phyloP scores from a whole-genome alignment of 352 stramenopile genomes.

The Phytophthora sansomeana region DNA sequence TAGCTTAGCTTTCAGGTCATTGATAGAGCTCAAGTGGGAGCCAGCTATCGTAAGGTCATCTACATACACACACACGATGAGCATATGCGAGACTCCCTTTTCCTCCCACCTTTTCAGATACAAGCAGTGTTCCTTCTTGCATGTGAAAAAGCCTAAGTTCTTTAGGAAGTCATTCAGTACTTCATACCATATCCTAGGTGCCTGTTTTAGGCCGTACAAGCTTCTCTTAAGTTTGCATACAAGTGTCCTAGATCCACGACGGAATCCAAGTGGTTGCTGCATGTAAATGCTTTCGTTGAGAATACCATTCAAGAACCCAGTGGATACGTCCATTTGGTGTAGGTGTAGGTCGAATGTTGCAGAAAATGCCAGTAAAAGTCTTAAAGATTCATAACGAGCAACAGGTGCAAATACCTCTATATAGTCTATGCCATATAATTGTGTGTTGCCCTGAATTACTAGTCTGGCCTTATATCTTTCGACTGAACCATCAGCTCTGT shows the following conservation, averaged over 20 bases:
- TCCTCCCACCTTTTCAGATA: background rate
- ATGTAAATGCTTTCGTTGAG: conserved; percentile 15
- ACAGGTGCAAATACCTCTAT: too few species aligned
- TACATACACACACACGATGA: background rate
- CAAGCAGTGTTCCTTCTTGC: background rate
- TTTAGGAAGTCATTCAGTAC: background rate
- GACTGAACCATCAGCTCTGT: too few species aligned
- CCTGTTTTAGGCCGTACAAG: conserved; percentile 16
- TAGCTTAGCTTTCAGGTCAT: background rate
- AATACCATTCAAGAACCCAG: conserved; percentile 12
- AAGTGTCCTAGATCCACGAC: too few species aligned
- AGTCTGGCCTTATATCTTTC: too few species aligned
- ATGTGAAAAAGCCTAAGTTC: background rate
- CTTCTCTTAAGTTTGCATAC: conserved; percentile 20
- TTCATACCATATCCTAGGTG: conserved; percentile 14
- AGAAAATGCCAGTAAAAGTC: too few species aligned
- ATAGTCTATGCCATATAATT: too few species aligned
- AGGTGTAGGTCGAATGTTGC: too few species aligned
- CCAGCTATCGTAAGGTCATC: background rate
- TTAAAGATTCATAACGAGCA: too few species aligned
- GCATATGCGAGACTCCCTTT: background rate
- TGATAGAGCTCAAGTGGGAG: background rate
- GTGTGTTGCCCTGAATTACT: too few species aligned
- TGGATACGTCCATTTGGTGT: conserved; percentile 1
- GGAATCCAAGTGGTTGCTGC: conserved; percentile 15